These are phyloP conservation scores for Kwoniella dendrophila DNA, from an alignment of 768 basidiomycete genomes.

Conservation along the genomic window DNA sequence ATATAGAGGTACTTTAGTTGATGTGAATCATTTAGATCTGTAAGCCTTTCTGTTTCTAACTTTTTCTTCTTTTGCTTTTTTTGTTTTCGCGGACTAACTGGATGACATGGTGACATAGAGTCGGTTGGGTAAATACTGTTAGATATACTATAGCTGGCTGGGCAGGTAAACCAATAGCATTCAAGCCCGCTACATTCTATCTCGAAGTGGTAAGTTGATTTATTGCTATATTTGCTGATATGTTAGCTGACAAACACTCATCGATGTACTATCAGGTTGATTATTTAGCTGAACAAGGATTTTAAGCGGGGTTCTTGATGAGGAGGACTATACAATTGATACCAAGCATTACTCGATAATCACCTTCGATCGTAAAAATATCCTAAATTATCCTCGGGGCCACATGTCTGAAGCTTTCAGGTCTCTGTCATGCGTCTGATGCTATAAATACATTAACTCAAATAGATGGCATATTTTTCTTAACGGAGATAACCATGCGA, in stretches of 20 bases:
- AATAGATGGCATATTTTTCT: no score
- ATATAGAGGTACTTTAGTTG: slow-evolving; percentile 85
- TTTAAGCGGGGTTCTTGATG: slow-evolving; percentile 21
- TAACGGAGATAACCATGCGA: no score
- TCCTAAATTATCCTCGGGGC: no score
- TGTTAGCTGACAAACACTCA: background rate
- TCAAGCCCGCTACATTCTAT: slow-evolving; percentile 90
- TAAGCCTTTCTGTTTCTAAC: no score
- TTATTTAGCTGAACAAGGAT: slow-evolving; percentile 53
- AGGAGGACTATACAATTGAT: no score
- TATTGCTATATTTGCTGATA: background rate
- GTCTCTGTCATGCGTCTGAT: no score
- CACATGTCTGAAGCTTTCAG: no score
- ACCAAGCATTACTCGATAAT: slow-evolving; percentile 8
- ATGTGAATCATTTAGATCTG: slow-evolving; percentile 78
- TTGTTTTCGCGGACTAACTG: no score
- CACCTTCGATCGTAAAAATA: no score
- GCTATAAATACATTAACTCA: no score
- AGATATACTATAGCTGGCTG: slow-evolving; percentile 87
- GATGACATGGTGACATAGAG: slow-evolving; percentile 37
- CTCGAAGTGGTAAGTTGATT: slow-evolving; percentile 63
- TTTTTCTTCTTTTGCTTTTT: no score
- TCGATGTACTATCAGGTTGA: slow-evolving; percentile 34
- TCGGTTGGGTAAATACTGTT: slow-evolving; percentile 90
- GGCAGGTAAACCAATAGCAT: slow-evolving; percentile 84